Conservation (phyloP, 2,329 filamentous ascomycete species). For the Fusarium verticillioides region DNA sequence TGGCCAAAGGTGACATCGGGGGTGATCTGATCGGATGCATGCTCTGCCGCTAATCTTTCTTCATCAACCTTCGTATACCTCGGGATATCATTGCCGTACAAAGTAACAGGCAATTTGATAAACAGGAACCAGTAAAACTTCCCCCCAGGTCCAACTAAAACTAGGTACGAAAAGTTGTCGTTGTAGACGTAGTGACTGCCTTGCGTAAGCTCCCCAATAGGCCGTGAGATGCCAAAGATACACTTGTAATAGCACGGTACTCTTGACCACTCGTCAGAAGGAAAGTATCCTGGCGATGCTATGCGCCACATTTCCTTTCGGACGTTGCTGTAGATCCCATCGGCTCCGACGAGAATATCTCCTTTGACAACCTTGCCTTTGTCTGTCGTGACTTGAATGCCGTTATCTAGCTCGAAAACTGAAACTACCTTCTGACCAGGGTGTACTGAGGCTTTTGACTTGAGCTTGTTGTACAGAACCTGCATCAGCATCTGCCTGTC, state of each 20-base stretch:
- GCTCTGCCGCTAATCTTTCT: background rate
- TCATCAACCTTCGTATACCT: background rate
- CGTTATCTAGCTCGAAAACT: background rate
- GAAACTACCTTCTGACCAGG: conserved; percentile 24
- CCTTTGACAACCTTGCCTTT: conserved; percentile 41
- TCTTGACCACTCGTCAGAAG: background rate
- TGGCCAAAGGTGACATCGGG: background rate
- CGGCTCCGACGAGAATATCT: conserved; percentile 52
- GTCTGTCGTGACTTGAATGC: background rate
- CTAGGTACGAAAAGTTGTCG: background rate
- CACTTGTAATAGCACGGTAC: conserved; percentile 21
- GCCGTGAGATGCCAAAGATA: background rate
- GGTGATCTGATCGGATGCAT: background rate
- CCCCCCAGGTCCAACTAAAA: background rate
- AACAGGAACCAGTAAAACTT: conserved; percentile 14
- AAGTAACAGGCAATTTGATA: background rate
- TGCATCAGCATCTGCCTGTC: conserved; percentile 51
- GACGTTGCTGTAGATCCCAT: conserved; percentile 54
- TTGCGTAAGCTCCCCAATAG: background rate
- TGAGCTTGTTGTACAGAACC: conserved; percentile 48
- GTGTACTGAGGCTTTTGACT: conserved; percentile 42
- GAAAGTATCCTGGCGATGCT: conserved; percentile 9
- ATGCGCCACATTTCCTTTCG: conserved; percentile 47
- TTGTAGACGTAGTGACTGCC: background rate
- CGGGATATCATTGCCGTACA: background rate